Conservation (phyloP, 2,329 filamentous ascomycete species). For the Trichophyton equinum region DNA sequence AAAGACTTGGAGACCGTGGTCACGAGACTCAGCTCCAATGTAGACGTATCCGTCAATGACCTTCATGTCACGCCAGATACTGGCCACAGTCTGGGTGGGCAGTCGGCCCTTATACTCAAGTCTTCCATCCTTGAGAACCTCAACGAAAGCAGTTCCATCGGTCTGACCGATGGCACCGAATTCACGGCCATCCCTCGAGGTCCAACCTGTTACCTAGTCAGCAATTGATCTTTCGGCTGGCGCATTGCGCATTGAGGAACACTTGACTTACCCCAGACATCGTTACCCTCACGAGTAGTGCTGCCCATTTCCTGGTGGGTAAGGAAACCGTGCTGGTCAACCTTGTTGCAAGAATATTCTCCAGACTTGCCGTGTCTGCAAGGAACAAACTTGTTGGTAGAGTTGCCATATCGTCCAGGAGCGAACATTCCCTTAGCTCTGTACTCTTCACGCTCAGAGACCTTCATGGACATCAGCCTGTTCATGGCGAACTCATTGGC, state of each 20-base stretch:
- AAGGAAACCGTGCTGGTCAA: conserved; percentile 31
- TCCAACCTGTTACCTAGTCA: conserved; percentile 29
- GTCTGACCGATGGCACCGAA: conserved; percentile 39
- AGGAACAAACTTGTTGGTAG: conserved; percentile 3
- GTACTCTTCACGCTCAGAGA: conserved; percentile 8
- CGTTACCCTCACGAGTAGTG: conserved; percentile 28
- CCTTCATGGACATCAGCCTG: conserved; percentile 15
- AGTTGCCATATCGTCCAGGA: conserved; percentile 6
- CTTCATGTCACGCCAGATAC: conserved; percentile 29
- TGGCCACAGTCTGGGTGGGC: conserved; percentile 28
- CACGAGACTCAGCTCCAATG: conserved; percentile 33
- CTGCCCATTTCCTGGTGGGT: conserved; percentile 29
- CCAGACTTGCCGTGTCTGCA: conserved; percentile 25
- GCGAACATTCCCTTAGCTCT: conserved; percentile 9
- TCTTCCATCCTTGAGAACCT: conserved; percentile 35
- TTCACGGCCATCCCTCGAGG: conserved; percentile 37
- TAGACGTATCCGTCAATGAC: conserved; percentile 17
- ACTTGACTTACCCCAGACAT: conserved; percentile 22
- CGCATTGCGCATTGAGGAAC: background rate
- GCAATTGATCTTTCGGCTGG: background rate
- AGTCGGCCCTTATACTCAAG: conserved; percentile 38
- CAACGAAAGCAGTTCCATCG: conserved; percentile 41
- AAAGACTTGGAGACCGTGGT: conserved; percentile 51
- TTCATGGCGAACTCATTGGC: conserved; percentile 10
- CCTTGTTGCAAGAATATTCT: conserved; percentile 27